Percentiles rank a stretch among this genome's conserved stretches.
These are phyloP conservation scores for Purshia tridentata DNA, from an alignment of 306 rosid species.

Conservation along the genomic window DNA sequence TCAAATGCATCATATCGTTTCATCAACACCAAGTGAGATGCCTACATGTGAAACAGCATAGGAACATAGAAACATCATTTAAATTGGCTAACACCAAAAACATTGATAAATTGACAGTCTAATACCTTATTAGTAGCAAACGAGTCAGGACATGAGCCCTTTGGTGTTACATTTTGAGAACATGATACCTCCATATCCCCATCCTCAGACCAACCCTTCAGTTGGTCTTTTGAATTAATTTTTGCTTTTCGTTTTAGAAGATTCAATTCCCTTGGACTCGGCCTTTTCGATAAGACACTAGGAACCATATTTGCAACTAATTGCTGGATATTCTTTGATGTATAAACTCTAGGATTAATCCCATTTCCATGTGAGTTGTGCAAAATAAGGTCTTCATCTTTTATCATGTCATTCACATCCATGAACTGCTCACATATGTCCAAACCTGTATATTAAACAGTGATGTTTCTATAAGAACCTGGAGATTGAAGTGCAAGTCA, in stretches of 20 bases:
- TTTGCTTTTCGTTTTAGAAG: constrained; percentile 95
- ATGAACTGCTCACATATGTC: constrained; percentile 93
- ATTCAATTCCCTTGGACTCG: constrained; percentile 89
- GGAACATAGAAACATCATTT: not conserved
- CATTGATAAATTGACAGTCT: constrained; percentile 12
- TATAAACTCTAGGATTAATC: constrained; percentile 60
- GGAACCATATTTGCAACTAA: constrained; percentile 95
- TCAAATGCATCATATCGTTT: not conserved
- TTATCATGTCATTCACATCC: constrained; percentile 94
- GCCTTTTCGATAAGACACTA: constrained; percentile 76
- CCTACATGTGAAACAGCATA: not conserved
- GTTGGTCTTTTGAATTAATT: constrained; percentile 79
- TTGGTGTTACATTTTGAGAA: constrained; percentile 46
- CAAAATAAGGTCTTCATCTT: constrained; percentile 90
- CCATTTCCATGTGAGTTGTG: constrained; percentile 64
- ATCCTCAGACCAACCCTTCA: constrained; percentile 82
- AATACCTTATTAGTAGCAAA: constrained; percentile 59
- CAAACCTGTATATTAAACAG: constrained; percentile 59
- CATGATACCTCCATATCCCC: constrained; percentile 57
- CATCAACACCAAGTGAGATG: not conserved
- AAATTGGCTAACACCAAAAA: constrained; percentile 1
- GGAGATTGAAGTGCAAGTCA: constrained; percentile 15
- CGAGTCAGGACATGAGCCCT: constrained; percentile 61
- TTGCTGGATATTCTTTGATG: constrained; percentile 78
- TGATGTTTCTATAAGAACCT: constrained; percentile 22